phyloP scores from a whole-genome alignment of 1,139 yeast genomes.

The Casaregolazyma lundiana region DNA sequence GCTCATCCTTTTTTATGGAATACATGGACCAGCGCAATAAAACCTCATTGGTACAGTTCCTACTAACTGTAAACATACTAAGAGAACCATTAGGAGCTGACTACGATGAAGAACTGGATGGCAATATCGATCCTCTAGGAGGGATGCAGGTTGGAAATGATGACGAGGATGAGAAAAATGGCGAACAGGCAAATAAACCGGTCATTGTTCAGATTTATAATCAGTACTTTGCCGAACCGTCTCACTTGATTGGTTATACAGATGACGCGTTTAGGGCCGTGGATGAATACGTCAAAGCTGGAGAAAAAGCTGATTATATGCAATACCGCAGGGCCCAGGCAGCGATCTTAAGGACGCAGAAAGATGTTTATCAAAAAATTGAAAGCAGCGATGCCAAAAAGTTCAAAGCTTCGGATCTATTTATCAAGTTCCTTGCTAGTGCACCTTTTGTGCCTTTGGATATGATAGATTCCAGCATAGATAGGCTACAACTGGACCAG shows the following conservation, averaged over 20 bases:
- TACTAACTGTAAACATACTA: slow-evolving; percentile 62
- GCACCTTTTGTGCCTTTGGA: slow-evolving; percentile 6
- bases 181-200: slow-evolving; percentile 21
- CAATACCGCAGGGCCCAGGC: slow-evolving; percentile 44
- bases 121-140: slow-evolving; percentile 27
- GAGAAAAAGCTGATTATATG: slow-evolving; percentile 13
- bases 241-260: slow-evolving; percentile 21
- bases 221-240: slow-evolving; percentile 37
- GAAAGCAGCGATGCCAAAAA: slow-evolving; percentile 48
- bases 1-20: slow-evolving; percentile 49
- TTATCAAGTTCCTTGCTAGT: slow-evolving; percentile 42
- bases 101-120: slow-evolving; percentile 28
- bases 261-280: slow-evolving; percentile 24
- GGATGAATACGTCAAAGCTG: slow-evolving; percentile 23
- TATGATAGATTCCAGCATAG: slow-evolving; percentile 19
- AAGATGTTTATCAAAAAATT: slow-evolving; percentile 46
- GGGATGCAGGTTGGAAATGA: slow-evolving; percentile 22
- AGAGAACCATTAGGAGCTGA: slow-evolving; percentile 66
- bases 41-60: slow-evolving; percentile 49
- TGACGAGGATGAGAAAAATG: slow-evolving; percentile 19
- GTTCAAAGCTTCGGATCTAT: slow-evolving; percentile 52
- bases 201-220: slow-evolving; percentile 41
- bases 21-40: slow-evolving; percentile 51
- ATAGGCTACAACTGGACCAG: slow-evolving; percentile 27
- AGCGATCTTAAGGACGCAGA: slow-evolving; percentile 54